These are phyloP conservation scores for Taxillus chinensis DNA, from an alignment of 164 flowering plant species.

Conservation along the genomic window DNA sequence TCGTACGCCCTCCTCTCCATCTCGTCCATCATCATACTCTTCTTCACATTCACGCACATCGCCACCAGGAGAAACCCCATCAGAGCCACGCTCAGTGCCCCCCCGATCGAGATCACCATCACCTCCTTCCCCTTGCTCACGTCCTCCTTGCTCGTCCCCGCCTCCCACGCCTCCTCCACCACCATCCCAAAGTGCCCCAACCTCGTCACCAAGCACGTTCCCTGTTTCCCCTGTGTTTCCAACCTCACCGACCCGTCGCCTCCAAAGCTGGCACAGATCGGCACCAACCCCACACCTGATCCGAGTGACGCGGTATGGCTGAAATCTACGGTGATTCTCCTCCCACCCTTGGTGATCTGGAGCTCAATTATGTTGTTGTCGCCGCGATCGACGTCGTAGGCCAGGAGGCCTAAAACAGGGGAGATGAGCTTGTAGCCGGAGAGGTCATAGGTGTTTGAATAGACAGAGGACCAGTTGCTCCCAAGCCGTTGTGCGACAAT, in stretches of 20 bases:
- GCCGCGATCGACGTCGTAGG: conserved; percentile 38
- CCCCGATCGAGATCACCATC: conserved; percentile 53
- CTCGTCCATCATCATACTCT: conserved; percentile 53
- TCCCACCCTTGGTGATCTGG: conserved; percentile 23
- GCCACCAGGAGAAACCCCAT: conserved; percentile 63
- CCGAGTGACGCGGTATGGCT: conserved; percentile 14
- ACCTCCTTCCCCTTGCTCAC: conserved; percentile 59
- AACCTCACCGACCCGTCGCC: conserved; percentile 48
- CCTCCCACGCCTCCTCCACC: conserved; percentile 21
- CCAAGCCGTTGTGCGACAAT: conserved; percentile 56
- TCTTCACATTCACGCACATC: conserved; percentile 63
- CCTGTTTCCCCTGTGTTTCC: conserved; percentile 15
- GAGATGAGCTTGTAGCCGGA: conserved; percentile 64
- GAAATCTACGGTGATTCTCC: conserved; percentile 60
- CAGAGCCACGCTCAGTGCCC: conserved; percentile 50
- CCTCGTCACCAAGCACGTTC: conserved; percentile 34
- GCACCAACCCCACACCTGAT: conserved; percentile 10
- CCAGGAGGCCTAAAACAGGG: conserved; percentile 65
- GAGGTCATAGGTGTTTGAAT: conserved; percentile 38
- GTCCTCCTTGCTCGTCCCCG: conserved; percentile 13
- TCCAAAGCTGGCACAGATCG: conserved; percentile 63
- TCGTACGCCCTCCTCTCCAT: conserved; percentile 84
- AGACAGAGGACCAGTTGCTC: conserved; percentile 48
- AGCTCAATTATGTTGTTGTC: conserved; percentile 31
- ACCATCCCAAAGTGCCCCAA: conserved; percentile 77